phyloP scores from a whole-genome alignment of 495 filamentous ascomycete genomes.

The Cercophora samala region DNA sequence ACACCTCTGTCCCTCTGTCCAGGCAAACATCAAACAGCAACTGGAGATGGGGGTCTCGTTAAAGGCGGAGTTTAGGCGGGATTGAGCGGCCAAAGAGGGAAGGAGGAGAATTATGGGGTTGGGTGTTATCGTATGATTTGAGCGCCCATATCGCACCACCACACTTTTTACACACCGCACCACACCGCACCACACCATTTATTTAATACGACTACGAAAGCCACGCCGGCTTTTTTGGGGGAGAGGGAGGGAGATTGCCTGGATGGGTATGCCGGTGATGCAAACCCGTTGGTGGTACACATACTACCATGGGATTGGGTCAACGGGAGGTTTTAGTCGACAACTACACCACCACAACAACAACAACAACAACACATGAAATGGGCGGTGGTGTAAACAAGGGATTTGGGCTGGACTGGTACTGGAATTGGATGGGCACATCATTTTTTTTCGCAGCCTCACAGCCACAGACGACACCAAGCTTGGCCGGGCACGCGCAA shows the following conservation, averaged over 20 bases:
- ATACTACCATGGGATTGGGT: not conserved
- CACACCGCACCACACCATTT: slow-evolving; percentile 3
- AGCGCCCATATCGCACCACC: not conserved
- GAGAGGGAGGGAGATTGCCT: not conserved
- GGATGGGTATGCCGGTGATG: not conserved
- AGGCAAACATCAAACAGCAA: slow-evolving; percentile 15
- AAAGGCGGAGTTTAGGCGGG: slow-evolving; percentile 7
- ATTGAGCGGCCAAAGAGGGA: not conserved
- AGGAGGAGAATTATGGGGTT: not conserved
- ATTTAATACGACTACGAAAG: not conserved
- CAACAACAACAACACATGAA: not conserved
- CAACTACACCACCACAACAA: not conserved
- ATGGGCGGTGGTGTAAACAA: not conserved
- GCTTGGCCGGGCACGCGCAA: not conserved
- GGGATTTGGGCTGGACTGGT: not conserved
- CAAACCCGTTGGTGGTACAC: not conserved
- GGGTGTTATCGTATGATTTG: not conserved
- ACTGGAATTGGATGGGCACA: not conserved
- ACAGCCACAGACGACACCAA: no score
- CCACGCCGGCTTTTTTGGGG: not conserved
- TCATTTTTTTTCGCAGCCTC: not conserved
- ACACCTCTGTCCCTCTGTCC: slow-evolving; percentile 8
- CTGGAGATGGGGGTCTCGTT: slow-evolving; percentile 30
- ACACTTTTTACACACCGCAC: not conserved
- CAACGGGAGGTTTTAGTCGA: not conserved